Base-by-base conservation (phyloP, 805 yeast species). In the Ogataea populi-albae region DNA sequence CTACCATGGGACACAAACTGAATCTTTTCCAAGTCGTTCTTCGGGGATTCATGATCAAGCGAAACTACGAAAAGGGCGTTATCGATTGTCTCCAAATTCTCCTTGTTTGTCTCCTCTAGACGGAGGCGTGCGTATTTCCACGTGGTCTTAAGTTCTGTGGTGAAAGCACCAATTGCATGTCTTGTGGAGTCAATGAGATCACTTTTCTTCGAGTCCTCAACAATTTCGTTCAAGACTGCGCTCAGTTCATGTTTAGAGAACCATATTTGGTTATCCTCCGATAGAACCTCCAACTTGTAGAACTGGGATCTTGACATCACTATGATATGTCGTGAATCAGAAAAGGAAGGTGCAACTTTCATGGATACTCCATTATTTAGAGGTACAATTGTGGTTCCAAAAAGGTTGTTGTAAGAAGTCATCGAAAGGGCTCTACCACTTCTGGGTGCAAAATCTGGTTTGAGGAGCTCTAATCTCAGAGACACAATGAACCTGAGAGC, bases 381-480 rank as follows among this genome's bases (percentile, higher is more conserved):
- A 2, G 81, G 81, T 8, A 65, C 58, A 39, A 89, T 68, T 0
- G 88, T 74, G 5, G 87, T 71, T 7, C 87, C 88, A 57, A 84
- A 84, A 17, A 84, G 57, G 45, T 79, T 79, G 37, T 62, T 57
- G 56, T 81, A 82, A 18, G 88, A 79, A 21, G 66, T 65, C 91
- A 83, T 84, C 6, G 87, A 73, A 35, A 81, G 61, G 0, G 79
- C 77, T 14, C 59, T 64, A 1, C 68, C 68, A 26, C 64, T 63
- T 32, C 66, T 67, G 2, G 81, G 76, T 17, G 77, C 64, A n/a
- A 58, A 33, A 56, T 84, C 94, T 1, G 80, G 76, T 32, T 71
- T 65, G 35, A 84, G 61, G 0, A 69, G 58, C 11, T 71, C 77
- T 28, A 63, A 66, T 35, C 83, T 68, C 39, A 82, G 60, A 11